Percentiles rank a stretch among this genome's conserved stretches.
Evolutionary conservation across 2,329 filamentous ascomycete genomes (phyloP).

Genomic region (Bisporella sp.): DNA sequence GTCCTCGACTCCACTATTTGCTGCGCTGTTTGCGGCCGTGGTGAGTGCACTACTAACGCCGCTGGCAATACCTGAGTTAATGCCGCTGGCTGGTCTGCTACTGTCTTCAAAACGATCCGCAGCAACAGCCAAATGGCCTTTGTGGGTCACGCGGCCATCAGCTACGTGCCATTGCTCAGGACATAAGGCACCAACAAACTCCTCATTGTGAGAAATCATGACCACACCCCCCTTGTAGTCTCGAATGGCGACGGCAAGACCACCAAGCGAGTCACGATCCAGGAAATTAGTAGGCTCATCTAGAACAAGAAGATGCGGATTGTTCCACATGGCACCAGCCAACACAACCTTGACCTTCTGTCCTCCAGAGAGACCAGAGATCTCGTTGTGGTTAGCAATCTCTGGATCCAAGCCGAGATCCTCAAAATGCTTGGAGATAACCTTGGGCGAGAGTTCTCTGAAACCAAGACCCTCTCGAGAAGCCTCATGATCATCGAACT

Average conservation of each 20-base stretch:
- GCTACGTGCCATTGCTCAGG: slow-evolving; percentile 94
- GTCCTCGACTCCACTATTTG: slow-evolving; percentile 80
- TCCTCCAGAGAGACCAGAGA: slow-evolving; percentile 88
- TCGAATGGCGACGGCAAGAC: slow-evolving; percentile 92
- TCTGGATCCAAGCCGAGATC: slow-evolving; percentile 94
- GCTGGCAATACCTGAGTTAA: slow-evolving; percentile 51
- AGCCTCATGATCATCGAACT: slow-evolving; percentile 97
- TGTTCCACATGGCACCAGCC: slow-evolving; percentile 96
- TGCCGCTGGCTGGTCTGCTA: slow-evolving; percentile 55
- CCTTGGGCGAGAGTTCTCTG: slow-evolving; percentile 83
- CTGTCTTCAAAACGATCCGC: slow-evolving; percentile 84
- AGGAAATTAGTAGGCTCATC: slow-evolving; percentile 99
- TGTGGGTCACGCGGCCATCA: slow-evolving; percentile 79
- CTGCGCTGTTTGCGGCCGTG: slow-evolving; percentile 53
- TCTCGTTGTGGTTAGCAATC: slow-evolving; percentile 98
- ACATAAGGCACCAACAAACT: slow-evolving; percentile 93
- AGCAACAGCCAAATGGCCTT: slow-evolving; percentile 66
- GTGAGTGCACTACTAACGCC: slow-evolving; percentile 46
- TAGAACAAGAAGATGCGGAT: slow-evolving; percentile 92
- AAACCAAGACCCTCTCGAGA: slow-evolving; percentile 98
- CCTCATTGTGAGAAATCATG: slow-evolving; percentile 99
- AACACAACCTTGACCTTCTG: slow-evolving; percentile 99
- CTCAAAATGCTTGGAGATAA: slow-evolving; percentile 97
- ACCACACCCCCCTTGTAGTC: slow-evolving; percentile 98
- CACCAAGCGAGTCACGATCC: slow-evolving; percentile 94